A percentile compares a stretch with the other conserved stretches of the same genome.
phyloP scores from a whole-genome alignment of 345 rosid genomes.

The Gossypium longicalyx region DNA sequence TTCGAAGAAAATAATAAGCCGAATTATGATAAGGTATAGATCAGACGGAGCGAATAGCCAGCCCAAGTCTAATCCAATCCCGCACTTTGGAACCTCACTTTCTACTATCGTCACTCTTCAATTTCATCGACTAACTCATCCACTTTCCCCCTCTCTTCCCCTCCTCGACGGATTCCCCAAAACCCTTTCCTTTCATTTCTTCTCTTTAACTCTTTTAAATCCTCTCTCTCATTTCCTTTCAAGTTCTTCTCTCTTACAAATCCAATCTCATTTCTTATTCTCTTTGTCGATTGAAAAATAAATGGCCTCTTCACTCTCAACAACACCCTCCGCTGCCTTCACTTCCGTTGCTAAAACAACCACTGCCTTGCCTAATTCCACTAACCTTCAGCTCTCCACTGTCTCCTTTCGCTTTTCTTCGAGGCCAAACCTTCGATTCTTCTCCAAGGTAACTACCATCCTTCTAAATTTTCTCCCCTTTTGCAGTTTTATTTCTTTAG shows the following conservation, averaged over 20 bases:
- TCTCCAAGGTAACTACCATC: constrained; percentile 38
- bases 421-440: constrained; percentile 39
- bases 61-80: not conserved
- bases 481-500: not conserved
- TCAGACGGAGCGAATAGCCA: no score
- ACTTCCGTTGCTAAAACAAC: constrained; percentile 30
- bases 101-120: constrained; percentile 15
- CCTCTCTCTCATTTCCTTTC: not conserved
- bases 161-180: constrained; percentile 11
- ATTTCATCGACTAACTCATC: constrained; percentile 35
- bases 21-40: no score
- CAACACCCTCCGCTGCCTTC: constrained; percentile 39
- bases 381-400: constrained; percentile 19
- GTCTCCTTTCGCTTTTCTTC: constrained; percentile 46
- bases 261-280: not conserved
- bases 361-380: constrained; percentile 24
- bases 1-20: no score
- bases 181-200: not conserved
- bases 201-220: not conserved
- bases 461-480: not conserved
- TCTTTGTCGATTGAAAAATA: constrained; percentile 1
- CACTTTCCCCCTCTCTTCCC: not conserved
- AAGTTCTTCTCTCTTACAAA: not conserved
- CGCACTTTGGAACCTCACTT: not conserved
- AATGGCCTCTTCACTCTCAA: constrained; percentile 46